These are phyloP conservation scores for Marchantia paleacea DNA, from an alignment of 225 moss, liverwort and hornwort species.

Conservation along the genomic window DNA sequence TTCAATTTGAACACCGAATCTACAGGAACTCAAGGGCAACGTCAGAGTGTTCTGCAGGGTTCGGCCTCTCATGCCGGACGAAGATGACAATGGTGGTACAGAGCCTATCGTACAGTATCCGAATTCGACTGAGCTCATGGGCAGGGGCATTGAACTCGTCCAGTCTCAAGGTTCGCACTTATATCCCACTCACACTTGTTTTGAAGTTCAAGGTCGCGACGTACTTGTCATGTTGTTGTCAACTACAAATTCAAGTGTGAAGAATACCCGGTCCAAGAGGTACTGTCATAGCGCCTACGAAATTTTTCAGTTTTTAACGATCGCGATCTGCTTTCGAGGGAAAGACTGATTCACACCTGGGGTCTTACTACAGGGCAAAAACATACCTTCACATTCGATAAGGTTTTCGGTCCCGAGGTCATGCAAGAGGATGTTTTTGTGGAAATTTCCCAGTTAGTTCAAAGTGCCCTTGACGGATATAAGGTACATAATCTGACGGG, in stretches of 20 bases:
- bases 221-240: not conserved
- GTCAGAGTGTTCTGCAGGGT: slow-evolving; percentile 97
- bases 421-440: slow-evolving; percentile 84
- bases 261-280: not conserved
- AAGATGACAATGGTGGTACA: slow-evolving; percentile 49
- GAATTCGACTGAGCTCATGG: slow-evolving; percentile 67
- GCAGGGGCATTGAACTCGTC: slow-evolving; percentile 79
- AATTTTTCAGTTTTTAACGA: not conserved
- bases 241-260: not conserved
- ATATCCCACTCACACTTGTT: not conserved
- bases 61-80: slow-evolving; percentile 74
- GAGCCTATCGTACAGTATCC: slow-evolving; percentile 71
- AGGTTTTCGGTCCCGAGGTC: slow-evolving; percentile 94
- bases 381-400: slow-evolving; percentile 83
- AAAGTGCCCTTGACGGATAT: slow-evolving; percentile 95
- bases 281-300: not conserved
- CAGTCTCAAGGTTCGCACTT: slow-evolving; percentile 65
- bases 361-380: slow-evolving; percentile 52
- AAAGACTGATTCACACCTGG: not conserved
- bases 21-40: slow-evolving; percentile 94
- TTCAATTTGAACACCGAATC: not conserved
- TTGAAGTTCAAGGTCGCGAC: not conserved
- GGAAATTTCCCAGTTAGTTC: slow-evolving; percentile 92
- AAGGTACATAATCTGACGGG: slow-evolving; percentile 47
- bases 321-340: not conserved